Evolutionary conservation across 2,329 filamentous ascomycete species (phyloP).

Genomic region (Thelonectria rubi): DNA sequence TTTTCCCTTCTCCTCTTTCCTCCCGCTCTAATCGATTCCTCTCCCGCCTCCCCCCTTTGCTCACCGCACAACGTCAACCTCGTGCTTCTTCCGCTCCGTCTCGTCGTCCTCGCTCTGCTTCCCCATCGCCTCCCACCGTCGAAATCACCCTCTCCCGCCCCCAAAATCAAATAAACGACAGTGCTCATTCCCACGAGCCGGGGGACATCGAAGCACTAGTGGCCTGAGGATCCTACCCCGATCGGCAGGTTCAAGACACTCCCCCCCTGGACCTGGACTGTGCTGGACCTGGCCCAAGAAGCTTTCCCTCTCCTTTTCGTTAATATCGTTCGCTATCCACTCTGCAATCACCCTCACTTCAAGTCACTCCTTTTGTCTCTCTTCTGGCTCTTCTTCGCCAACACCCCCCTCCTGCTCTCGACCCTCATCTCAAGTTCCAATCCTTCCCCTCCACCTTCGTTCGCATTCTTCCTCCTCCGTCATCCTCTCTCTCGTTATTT

Average conservation of each 20-base stretch:
- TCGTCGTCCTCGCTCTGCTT: neutral
- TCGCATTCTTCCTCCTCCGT: conserved; percentile 26
- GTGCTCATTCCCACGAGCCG: conserved; percentile 34
- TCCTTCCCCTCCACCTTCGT: conserved; percentile 19
- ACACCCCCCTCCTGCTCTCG: conserved; percentile 35
- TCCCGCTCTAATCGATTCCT: conserved; percentile 19
- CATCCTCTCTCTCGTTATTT: conserved; percentile 10
- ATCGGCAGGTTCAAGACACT: conserved; percentile 48
- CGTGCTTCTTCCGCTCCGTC: conserved; percentile 14
- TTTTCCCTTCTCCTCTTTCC: conserved; percentile 24
- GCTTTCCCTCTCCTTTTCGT: conserved; percentile 50
- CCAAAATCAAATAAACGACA: conserved; percentile 20
- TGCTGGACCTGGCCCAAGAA: conserved; percentile 39
- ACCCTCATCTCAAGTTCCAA: conserved; percentile 22
- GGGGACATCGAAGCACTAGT: conserved; percentile 42
- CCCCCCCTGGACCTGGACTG: conserved; percentile 36
- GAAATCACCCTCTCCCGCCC: conserved; percentile 6
- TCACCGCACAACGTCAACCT: conserved; percentile 15
- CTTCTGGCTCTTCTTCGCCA: conserved; percentile 38
- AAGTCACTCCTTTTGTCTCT: conserved; percentile 52
- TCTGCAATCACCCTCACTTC: conserved; percentile 51
- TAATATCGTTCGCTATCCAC: conserved; percentile 51
- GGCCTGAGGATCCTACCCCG: conserved; percentile 46
- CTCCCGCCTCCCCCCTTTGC: conserved; percentile 17
- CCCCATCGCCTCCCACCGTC: conserved; percentile 7